These are phyloP conservation scores for Sugiyamaella castrensis DNA, from an alignment of 1,139 yeast genomes.

Conservation along the genomic window DNA sequence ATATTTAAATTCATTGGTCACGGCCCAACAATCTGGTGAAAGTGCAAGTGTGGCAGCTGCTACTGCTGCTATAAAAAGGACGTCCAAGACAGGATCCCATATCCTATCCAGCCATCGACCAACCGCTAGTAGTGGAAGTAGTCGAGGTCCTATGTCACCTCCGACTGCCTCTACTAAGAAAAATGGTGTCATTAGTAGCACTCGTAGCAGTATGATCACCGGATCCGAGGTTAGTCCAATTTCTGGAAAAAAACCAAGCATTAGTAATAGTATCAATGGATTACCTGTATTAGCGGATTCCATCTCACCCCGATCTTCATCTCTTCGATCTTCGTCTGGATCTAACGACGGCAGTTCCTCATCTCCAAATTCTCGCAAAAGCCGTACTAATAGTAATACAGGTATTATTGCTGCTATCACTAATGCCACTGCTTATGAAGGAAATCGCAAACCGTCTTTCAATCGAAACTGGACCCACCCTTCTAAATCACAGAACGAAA, in stretches of 20 bases:
- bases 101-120: neutral
- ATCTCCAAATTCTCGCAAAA: neutral
- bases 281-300: too few relatives aligned
- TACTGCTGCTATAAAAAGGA: constrained; percentile 6
- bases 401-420: neutral
- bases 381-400: constrained; percentile 4
- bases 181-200: too few relatives aligned
- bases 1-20: constrained; percentile 42
- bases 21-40: constrained; percentile 10
- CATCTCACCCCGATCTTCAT: constrained; percentile 15
- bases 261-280: too few relatives aligned
- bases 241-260: too few relatives aligned
- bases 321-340: constrained; percentile 9
- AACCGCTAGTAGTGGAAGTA: neutral
- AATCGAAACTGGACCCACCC: constrained; percentile 31
- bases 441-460: constrained; percentile 24
- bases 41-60: constrained; percentile 9
- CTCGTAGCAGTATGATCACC: too few relatives aligned
- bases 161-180: constrained; percentile 7
- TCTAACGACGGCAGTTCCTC: too few relatives aligned
- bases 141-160: constrained; percentile 4
- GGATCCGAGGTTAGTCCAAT: too few relatives aligned
- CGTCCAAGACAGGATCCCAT: constrained; percentile 1
- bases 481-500: neutral
- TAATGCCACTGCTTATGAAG: neutral